A percentile compares a stretch with the other conserved stretches of the same genome.
These are phyloP conservation scores for Saturnispora quitensis DNA, from an alignment of 805 yeast species.

Conservation along the genomic window DNA sequence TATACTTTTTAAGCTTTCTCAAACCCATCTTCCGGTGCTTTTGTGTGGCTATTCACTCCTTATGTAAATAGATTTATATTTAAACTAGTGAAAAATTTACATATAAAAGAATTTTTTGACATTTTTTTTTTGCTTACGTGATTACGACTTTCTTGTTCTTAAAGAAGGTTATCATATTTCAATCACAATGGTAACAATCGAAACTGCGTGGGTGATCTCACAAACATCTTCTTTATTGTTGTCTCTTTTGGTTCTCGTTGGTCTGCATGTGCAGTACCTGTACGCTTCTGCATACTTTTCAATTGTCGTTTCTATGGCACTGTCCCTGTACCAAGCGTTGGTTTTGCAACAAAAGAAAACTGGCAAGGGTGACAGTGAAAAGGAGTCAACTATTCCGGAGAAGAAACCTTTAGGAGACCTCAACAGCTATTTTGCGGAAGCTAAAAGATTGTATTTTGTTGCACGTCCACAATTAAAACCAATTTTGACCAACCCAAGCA, in stretches of 20 bases:
- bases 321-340: slow-evolving; percentile 57
- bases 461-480: slow-evolving; percentile 9
- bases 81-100: neutral
- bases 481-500: slow-evolving; percentile 7
- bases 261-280: slow-evolving; percentile 26
- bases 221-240: slow-evolving; percentile 33
- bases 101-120: neutral
- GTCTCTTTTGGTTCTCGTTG: slow-evolving; percentile 29
- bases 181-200: neutral
- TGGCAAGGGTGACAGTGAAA: slow-evolving; percentile 18
- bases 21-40: slow-evolving; percentile 1
- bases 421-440: slow-evolving; percentile 2
- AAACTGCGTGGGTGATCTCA: slow-evolving; percentile 55
- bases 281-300: slow-evolving; percentile 57
- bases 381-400: slow-evolving; percentile 32
- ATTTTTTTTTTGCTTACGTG: neutral
- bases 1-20: slow-evolving; percentile 33
- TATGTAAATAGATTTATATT: neutral
- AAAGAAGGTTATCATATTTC: neutral
- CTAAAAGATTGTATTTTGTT: neutral
- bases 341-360: slow-evolving; percentile 21
- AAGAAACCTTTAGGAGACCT: slow-evolving; percentile 2
- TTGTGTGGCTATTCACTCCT: neutral
- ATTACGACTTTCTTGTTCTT: neutral
- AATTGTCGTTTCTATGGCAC: slow-evolving; percentile 63